phyloP scores from a whole-genome alignment of 1,139 yeast genomes.

The Nakaseomyces sp. region DNA sequence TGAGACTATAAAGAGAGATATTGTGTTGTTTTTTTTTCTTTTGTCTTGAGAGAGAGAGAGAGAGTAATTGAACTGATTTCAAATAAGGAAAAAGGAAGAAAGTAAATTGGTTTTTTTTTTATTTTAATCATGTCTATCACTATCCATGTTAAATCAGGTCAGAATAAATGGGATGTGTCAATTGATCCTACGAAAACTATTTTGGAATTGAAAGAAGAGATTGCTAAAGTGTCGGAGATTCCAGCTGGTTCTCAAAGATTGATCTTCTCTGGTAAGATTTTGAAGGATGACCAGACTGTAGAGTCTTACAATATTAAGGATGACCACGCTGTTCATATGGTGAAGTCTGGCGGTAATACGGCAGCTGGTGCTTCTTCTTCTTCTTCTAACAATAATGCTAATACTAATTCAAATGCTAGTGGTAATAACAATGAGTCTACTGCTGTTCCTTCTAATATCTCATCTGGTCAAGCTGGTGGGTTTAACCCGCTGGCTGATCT shows the following conservation, averaged over 20 bases:
- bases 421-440: too few relatives aligned
- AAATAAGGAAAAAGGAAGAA: constrained; percentile 7
- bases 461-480: constrained; percentile 76
- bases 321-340: constrained; percentile 85
- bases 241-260: constrained; percentile 74
- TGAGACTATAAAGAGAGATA: too few relatives aligned
- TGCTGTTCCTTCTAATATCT: constrained; percentile 63
- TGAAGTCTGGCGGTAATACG: constrained; percentile 46
- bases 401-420: constrained; percentile 11
- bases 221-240: constrained; percentile 52
- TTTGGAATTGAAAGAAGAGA: constrained; percentile 55
- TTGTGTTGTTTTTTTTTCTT: too few relatives aligned
- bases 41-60: too few relatives aligned
- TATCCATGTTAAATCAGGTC: constrained; percentile 45
- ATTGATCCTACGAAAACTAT: constrained; percentile 51
- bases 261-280: constrained; percentile 87
- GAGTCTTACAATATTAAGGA: constrained; percentile 69
- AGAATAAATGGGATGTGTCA: constrained; percentile 62
- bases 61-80: too few relatives aligned
- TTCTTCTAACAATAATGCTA: not conserved
- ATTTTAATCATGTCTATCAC: constrained; percentile 27
- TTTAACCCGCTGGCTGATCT: constrained; percentile 85
- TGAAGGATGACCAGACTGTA: constrained; percentile 73
- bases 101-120: too few relatives aligned
- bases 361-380: too few relatives aligned